Conservation (phyloP, 768 basidiomycete species). For the Phallus indusiatus region DNA sequence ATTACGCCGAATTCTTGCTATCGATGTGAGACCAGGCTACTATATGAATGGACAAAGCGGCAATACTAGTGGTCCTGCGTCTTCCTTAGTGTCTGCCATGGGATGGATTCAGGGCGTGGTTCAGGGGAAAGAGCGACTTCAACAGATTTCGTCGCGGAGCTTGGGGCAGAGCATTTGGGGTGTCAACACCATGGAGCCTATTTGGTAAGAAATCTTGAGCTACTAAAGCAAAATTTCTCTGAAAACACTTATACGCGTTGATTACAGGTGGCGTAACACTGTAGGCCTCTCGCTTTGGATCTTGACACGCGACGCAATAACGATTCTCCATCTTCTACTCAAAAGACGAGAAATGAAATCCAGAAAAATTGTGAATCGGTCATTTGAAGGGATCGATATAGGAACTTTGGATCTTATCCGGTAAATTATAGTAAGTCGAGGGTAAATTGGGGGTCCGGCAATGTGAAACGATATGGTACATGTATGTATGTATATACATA, state of each 20-base stretch:
- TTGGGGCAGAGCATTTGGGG: background rate
- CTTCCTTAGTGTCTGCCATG: background rate
- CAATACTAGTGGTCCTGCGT: background rate
- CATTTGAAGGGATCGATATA: slow-evolving; percentile 67
- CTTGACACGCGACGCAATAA: slow-evolving; percentile 55
- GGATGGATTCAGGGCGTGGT: background rate
- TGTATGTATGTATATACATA: too few relatives aligned
- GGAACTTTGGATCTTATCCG: slow-evolving; percentile 53
- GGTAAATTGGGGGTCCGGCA: too few relatives aligned
- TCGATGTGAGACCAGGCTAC: background rate
- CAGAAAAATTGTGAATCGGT: slow-evolving; percentile 55
- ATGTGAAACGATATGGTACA: too few relatives aligned
- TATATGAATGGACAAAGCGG: background rate
- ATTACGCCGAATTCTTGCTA: background rate
- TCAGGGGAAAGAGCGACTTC: too few relatives aligned
- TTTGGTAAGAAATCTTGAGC: slow-evolving; percentile 38
- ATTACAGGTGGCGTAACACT: slow-evolving; percentile 51
- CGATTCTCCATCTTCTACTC: slow-evolving; percentile 59
- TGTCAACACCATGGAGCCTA: slow-evolving; percentile 40
- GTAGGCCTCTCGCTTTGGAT: slow-evolving; percentile 61
- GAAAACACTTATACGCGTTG: too few relatives aligned
- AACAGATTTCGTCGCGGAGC: background rate
- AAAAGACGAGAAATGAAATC: slow-evolving; percentile 64
- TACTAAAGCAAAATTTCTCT: too few relatives aligned
- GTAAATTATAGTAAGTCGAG: too few relatives aligned